Conservation (phyloP, 345 rosid genomes). For the Populus simonii region DNA sequence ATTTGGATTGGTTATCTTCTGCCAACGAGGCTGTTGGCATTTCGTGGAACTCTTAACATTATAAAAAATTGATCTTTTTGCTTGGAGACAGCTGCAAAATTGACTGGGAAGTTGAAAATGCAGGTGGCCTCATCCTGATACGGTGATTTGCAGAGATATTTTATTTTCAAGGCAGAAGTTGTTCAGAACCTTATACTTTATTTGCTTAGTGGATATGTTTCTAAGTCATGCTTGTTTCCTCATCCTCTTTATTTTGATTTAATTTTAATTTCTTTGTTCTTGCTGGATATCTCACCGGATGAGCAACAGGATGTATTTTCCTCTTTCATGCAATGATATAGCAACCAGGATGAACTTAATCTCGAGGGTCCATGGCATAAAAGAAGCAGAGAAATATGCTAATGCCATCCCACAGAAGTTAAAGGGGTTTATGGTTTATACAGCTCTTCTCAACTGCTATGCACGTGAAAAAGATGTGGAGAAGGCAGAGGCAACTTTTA, state of each 20-base stretch:
- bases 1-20: too few species aligned
- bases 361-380: conserved; percentile 6
- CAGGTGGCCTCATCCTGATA: too few species aligned
- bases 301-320: conserved; percentile 1
- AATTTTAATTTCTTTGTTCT: background rate
- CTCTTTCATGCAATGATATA: background rate
- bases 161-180: too few species aligned
- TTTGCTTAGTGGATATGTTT: too few species aligned
- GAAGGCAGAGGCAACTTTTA: background rate
- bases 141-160: too few species aligned
- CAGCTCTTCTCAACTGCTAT: conserved; percentile 10
- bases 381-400: conserved; percentile 9
- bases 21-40: too few species aligned
- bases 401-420: background rate
- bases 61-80: too few species aligned
- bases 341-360: conserved; percentile 9
- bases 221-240: too few species aligned
- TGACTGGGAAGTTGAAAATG: too few species aligned
- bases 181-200: too few species aligned
- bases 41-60: too few species aligned
- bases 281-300: conserved; percentile 13
- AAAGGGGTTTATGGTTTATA: background rate
- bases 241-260: background rate
- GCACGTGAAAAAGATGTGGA: conserved; percentile 1
- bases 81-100: too few species aligned